Conservation (phyloP, 345 rosid species). For the Linum trigynum region DNA sequence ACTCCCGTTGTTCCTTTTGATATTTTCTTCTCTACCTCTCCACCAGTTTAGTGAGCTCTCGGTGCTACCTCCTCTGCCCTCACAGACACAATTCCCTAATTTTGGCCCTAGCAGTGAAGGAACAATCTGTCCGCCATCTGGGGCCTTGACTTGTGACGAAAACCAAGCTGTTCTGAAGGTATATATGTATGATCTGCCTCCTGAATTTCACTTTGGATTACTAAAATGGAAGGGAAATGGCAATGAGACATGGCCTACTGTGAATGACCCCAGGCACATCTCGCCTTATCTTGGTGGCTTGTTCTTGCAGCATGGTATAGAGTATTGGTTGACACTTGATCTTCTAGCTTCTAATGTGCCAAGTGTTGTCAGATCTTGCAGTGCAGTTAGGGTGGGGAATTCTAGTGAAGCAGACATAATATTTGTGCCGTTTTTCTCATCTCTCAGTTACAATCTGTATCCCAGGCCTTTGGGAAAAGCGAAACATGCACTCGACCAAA, state of each 20-base stretch:
- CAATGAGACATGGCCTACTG: constrained; percentile 3
- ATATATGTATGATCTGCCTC: constrained; percentile 5
- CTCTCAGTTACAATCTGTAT: constrained; percentile 7
- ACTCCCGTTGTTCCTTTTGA: constrained; percentile 17
- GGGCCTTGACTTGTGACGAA: neutral
- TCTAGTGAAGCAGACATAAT: constrained; percentile 57
- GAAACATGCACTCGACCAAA: constrained; percentile 1
- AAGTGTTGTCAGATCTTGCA: constrained; percentile 2
- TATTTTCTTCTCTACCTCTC: constrained; percentile 45
- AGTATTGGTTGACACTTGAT: constrained; percentile 93
- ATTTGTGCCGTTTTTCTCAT: constrained; percentile 77
- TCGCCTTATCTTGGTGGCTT: constrained; percentile 25
- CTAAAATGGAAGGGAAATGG: constrained; percentile 56
- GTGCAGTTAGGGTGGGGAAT: constrained; percentile 31
- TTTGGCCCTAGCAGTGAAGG: neutral
- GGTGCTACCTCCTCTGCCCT: constrained; percentile 25
- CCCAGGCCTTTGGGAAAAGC: constrained; percentile 2
- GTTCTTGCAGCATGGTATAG: constrained; percentile 82
- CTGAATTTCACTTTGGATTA: constrained; percentile 16
- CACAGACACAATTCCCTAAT: neutral
- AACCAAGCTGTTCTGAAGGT: neutral
- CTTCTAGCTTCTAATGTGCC: constrained; percentile 52
- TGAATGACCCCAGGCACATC: neutral
- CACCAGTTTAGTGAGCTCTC: constrained; percentile 44
- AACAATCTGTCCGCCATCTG: neutral